phyloP scores from a whole-genome alignment of 2,329 filamentous ascomycete species.

The Alternaria brassicicola region DNA sequence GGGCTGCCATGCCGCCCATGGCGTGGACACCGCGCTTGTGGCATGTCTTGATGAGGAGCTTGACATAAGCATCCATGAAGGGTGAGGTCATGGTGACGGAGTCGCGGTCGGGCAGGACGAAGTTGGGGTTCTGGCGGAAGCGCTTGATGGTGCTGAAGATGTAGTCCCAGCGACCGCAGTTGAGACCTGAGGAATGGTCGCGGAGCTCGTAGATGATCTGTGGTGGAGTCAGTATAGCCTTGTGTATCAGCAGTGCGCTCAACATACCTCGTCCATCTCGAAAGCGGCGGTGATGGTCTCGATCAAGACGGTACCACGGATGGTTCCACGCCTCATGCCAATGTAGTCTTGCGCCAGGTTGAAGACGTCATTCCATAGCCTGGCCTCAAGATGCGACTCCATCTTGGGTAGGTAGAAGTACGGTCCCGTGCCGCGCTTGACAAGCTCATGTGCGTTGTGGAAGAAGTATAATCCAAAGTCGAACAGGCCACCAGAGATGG shows the following conservation, averaged over 20 bases:
- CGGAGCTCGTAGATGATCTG: constrained; percentile 97
- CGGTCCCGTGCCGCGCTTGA: constrained; percentile 82
- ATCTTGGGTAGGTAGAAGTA: constrained; percentile 99
- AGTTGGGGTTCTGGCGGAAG: constrained; percentile 92
- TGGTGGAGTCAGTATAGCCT: constrained; percentile 16
- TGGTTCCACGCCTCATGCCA: constrained; percentile 86
- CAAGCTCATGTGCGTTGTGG: constrained; percentile 91
- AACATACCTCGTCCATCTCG: constrained; percentile 87
- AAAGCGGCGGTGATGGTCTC: constrained; percentile 98
- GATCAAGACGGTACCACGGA: constrained; percentile 93
- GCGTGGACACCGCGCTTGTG: constrained; percentile 96
- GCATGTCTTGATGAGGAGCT: constrained; percentile 97
- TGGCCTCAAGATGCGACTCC: constrained; percentile 95
- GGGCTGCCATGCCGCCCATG: constrained; percentile 98
- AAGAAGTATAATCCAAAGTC: constrained; percentile 99
- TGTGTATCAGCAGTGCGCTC: neutral
- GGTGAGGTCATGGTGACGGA: constrained; percentile 96
- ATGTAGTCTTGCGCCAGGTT: constrained; percentile 94
- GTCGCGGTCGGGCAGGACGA: constrained; percentile 89
- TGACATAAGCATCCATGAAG: constrained; percentile 98
- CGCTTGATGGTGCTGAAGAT: constrained; percentile 99
- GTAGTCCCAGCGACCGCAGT: constrained; percentile 99
- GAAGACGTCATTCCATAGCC: constrained; percentile 98
- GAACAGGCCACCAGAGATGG: constrained; percentile 90
- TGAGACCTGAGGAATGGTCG: constrained; percentile 93